These are phyloP conservation scores for Pythium pyrilobum DNA, from an alignment of 352 stramenopile species.

Conservation along the genomic window DNA sequence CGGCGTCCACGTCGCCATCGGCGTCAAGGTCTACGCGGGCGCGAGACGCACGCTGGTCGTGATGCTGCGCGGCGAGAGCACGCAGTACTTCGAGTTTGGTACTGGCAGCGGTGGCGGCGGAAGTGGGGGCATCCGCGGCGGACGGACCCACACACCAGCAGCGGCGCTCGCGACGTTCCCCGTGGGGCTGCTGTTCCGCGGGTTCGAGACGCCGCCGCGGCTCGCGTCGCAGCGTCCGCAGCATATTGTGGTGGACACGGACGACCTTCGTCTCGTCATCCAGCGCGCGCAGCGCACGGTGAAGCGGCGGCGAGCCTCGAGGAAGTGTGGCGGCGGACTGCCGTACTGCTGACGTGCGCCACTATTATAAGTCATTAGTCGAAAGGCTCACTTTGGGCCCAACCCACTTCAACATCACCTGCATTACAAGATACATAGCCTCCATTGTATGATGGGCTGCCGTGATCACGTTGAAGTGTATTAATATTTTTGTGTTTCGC, in stretches of 20 bases:
- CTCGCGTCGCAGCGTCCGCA: background rate
- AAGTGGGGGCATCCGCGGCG: background rate
- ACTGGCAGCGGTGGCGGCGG: background rate
- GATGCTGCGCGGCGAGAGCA: background rate
- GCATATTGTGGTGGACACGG: background rate
- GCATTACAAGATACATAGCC: too few relatives aligned
- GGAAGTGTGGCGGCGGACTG: too few relatives aligned
- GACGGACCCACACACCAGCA: background rate
- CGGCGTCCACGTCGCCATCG: background rate
- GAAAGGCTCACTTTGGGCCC: too few relatives aligned
- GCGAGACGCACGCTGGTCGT: background rate
- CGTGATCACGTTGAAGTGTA: too few relatives aligned
- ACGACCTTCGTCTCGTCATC: conserved; percentile 1
- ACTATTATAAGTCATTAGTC: too few relatives aligned
- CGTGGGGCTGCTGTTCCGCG: background rate
- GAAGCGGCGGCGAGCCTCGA: background rate
- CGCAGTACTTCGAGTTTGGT: conserved; percentile 1
- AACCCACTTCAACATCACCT: too few relatives aligned
- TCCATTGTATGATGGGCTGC: too few relatives aligned
- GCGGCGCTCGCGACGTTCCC: conserved; percentile 1
- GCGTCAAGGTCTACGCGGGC: conserved; percentile 6
- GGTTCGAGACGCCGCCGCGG: background rate
- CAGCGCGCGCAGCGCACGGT: conserved; percentile 1
- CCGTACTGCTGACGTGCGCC: too few relatives aligned
- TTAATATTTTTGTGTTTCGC: too few relatives aligned